These are phyloP conservation scores for Flaveria floridana DNA, from an alignment of 140 eudicot genomes.

Conservation along the genomic window DNA sequence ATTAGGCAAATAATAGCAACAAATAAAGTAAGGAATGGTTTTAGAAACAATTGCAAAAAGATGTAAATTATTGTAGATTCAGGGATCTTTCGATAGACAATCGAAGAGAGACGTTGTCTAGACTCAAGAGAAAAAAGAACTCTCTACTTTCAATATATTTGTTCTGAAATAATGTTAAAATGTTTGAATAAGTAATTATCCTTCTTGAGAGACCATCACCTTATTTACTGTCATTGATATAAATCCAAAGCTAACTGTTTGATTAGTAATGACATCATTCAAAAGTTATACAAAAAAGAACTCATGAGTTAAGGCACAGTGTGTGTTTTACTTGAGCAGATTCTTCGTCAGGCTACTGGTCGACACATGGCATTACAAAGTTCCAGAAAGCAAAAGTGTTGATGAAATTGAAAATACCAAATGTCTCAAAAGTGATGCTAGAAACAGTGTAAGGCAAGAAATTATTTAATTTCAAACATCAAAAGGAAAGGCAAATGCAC, in stretches of 20 bases:
- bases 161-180: neutral
- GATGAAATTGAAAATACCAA: neutral
- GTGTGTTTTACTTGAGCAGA: neutral
- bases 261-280: no score
- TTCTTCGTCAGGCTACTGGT: neutral
- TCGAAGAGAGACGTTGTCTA: neutral
- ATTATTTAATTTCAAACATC: constrained; percentile 6
- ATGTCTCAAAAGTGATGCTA: constrained; percentile 1
- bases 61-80: neutral
- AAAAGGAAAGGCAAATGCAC: neutral
- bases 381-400: constrained; percentile 1
- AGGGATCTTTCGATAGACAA: constrained; percentile 7
- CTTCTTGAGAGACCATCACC: constrained; percentile 13
- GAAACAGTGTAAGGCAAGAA: neutral
- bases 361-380: neutral
- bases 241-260: neutral
- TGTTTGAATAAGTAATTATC: constrained; percentile 12
- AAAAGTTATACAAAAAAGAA: no score
- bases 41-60: constrained; percentile 6
- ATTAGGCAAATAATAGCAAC: neutral
- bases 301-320: neutral
- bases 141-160: neutral
- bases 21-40: neutral
- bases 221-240: neutral
- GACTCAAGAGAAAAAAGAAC: neutral